Percentiles rank a stretch among this genome's conserved stretches.
phyloP scores from a whole-genome alignment of 2,329 filamentous ascomycete species.

The Calonectria pseudoreteaudii region DNA sequence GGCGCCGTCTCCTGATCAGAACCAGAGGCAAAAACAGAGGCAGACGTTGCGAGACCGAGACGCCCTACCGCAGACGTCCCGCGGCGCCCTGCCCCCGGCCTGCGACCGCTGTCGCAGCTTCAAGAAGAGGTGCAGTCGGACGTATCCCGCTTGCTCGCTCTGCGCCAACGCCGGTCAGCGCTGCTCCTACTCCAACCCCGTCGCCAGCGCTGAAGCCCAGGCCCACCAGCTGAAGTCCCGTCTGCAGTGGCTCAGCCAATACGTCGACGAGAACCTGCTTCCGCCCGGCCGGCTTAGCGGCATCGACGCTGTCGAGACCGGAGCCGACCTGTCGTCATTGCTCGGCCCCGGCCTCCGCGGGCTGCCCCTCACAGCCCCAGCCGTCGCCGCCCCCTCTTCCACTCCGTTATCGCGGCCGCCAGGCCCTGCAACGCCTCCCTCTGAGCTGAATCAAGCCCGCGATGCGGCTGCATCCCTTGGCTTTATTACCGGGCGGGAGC shows the following conservation, averaged over 20 bases:
- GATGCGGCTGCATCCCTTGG: slow-evolving; percentile 16
- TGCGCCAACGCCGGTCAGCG: slow-evolving; percentile 53
- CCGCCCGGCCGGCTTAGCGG: slow-evolving; percentile 32
- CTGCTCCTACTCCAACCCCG: slow-evolving; percentile 50
- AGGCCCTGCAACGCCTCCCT: slow-evolving; percentile 31
- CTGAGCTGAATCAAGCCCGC: slow-evolving; percentile 20
- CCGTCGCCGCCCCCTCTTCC: slow-evolving; percentile 18
- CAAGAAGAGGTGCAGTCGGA: slow-evolving; percentile 60
- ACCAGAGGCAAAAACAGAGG: slow-evolving; percentile 32
- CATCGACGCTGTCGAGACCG: slow-evolving; percentile 53
- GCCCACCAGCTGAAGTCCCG: slow-evolving; percentile 53
- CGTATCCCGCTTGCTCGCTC: slow-evolving; percentile 53
- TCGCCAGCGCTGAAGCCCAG: slow-evolving; percentile 47
- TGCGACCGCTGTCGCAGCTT: slow-evolving; percentile 58
- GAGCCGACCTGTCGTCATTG: slow-evolving; percentile 42
- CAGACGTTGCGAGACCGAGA: slow-evolving; percentile 26
- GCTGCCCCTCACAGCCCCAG: slow-evolving; percentile 1
- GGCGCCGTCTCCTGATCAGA: slow-evolving; percentile 31
- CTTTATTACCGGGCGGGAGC: slow-evolving; percentile 23
- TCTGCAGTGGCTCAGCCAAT: slow-evolving; percentile 54
- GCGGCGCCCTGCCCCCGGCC: slow-evolving; percentile 34
- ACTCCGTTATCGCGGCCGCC: slow-evolving; percentile 26
- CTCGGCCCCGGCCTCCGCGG: slow-evolving; percentile 22
- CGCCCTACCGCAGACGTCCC: background rate
- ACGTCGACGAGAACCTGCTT: slow-evolving; percentile 50